Evolutionary conservation across 495 filamentous ascomycete genomes (phyloP), one percentile per base, ranked within the genome.

Genomic region (Penicillium robsamsonii): DNA sequence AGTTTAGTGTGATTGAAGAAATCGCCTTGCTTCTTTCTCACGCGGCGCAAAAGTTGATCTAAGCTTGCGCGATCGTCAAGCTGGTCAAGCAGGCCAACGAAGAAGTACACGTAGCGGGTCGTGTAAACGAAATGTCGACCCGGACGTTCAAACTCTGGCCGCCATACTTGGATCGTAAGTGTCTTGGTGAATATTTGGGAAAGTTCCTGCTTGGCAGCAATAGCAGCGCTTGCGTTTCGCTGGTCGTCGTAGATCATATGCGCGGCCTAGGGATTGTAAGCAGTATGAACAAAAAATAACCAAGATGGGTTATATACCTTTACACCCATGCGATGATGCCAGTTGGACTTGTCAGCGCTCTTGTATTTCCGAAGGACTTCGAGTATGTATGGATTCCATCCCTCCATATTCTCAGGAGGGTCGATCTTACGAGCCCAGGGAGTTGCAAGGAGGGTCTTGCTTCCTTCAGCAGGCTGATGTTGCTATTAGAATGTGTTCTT

Each of bases 41-140:
- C 83, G 15, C 91, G 83, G 40, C 88, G 89, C 1, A 91, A 81
- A 5, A 99, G 72, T 38, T 83, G 81, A 63, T 97, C 94, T 45
- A 99, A 78, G 62, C 83, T 94, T 11, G 79, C 63, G 18, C 87
- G 83, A 62, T 99, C 94, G 50, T 88, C 84, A 33, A 92, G 76
- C 47, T 89, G 79, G 48, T 84, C 82, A 15, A 97, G 80, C 11
- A 99, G 76, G 38, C 76, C 71, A 31, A 87, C 80, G 66, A 96
- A 88, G 60, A 92, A 93, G 37, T 84, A 81, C 5, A 91, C 89
- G 69, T 99, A 99, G 53, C 88, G 87, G 46, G 87, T 85, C 15
- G 90, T 97, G 72, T 96, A 99, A 35, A 97, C 90, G 63, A 94
- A 94, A 65, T 97, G 95, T 41, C 94, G 79, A 0, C 94, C 94